Evolutionary conservation across 2,329 filamentous ascomycete species (phyloP).

Genomic region (Pseudogymnoascus pannorum): DNA sequence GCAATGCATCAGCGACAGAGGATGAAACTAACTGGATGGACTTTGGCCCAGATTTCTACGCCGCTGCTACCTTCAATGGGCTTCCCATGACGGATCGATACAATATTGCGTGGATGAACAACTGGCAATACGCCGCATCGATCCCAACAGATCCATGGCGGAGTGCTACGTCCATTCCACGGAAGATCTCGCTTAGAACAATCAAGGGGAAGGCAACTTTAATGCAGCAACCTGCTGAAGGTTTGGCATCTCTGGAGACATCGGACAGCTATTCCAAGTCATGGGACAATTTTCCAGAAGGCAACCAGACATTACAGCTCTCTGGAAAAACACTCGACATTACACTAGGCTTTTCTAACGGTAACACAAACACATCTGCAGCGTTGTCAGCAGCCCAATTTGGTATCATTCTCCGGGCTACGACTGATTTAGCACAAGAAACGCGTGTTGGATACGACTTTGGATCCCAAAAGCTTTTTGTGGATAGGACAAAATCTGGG

Average conservation of each 20-base stretch:
- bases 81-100: conserved; percentile 37
- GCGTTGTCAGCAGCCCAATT: background rate
- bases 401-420: conserved; percentile 8
- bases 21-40: conserved; percentile 40
- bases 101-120: too few species aligned
- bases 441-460: conserved; percentile 11
- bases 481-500: conserved; percentile 6
- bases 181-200: too few species aligned
- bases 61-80: background rate
- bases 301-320: background rate
- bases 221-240: background rate
- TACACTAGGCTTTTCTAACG: background rate
- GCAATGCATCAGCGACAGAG: too few species aligned
- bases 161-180: too few species aligned
- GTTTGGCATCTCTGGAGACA: background rate
- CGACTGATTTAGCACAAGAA: conserved; percentile 1
- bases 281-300: background rate
- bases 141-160: too few species aligned
- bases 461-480: background rate
- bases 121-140: too few species aligned
- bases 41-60: conserved; percentile 33
- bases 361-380: too few species aligned
- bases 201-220: too few species aligned
- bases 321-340: background rate
- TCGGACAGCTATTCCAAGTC: background rate